Conservation (phyloP, 768 basidiomycete species). For the Boletus tylopilopsis region DNA sequence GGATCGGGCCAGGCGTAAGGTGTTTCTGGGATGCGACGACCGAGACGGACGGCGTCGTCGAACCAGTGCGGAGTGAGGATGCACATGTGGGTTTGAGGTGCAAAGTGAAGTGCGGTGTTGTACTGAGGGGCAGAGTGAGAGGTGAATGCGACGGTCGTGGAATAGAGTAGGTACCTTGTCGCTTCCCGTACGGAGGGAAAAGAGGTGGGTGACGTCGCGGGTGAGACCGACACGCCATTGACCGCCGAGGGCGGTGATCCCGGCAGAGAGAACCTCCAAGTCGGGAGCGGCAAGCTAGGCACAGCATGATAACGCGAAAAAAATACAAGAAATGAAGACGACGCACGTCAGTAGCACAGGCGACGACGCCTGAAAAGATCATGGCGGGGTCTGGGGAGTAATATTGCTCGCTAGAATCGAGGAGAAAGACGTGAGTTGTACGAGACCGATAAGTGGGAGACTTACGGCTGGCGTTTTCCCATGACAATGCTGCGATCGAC, state of each 20-base stretch:
- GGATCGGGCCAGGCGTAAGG: slow-evolving; percentile 78
- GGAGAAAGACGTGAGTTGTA: background rate
- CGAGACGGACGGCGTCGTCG: slow-evolving; percentile 68
- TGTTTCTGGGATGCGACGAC: slow-evolving; percentile 46
- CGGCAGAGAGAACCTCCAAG: slow-evolving; percentile 67
- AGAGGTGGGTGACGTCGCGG: slow-evolving; percentile 84
- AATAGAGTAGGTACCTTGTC: slow-evolving; percentile 32
- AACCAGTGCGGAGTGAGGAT: slow-evolving; percentile 92
- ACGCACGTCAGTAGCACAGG: slow-evolving; percentile 63
- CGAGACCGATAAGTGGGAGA: slow-evolving; percentile 11
- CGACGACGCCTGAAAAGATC: slow-evolving; percentile 82
- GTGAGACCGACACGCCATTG: slow-evolving; percentile 77
- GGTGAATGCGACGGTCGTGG: background rate
- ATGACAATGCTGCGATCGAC: slow-evolving; percentile 62
- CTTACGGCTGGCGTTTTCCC: slow-evolving; percentile 55
- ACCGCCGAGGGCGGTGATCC: slow-evolving; percentile 74
- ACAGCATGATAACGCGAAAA: background rate
- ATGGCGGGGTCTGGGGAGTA: slow-evolving; percentile 76
- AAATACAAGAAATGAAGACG: too few relatives aligned
- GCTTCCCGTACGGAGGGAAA: slow-evolving; percentile 51
- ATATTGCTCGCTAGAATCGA: slow-evolving; percentile 40
- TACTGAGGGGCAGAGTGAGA: slow-evolving; percentile 27
- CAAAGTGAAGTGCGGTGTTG: slow-evolving; percentile 52
- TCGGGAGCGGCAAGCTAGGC: slow-evolving; percentile 58
- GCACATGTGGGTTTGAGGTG: slow-evolving; percentile 53